A percentile compares a stretch with the other conserved stretches of the same genome.
These are phyloP conservation scores for Aspergillus fijiensis DNA, from an alignment of 2,329 filamentous ascomycete genomes.

Conservation along the genomic window DNA sequence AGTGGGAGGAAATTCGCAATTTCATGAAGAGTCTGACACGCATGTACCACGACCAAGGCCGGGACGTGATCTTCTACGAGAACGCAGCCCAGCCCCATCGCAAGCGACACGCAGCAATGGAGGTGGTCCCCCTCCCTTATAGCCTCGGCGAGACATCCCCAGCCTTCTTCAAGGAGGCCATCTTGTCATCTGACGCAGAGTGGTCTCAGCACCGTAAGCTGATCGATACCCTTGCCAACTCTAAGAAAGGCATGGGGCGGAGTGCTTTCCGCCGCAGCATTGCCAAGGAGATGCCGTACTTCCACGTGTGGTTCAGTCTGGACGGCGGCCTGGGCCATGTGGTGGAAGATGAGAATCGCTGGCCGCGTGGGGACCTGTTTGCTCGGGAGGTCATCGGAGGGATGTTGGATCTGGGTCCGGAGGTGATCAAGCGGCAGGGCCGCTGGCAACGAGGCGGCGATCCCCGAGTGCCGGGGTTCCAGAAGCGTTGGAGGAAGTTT, in stretches of 20 bases:
- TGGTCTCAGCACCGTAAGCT: constrained; percentile 96
- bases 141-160: constrained; percentile 88
- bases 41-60: constrained; percentile 90
- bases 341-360: constrained; percentile 79
- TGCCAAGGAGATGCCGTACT: constrained; percentile 97
- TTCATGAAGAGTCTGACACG: constrained; percentile 97
- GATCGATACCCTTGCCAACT: constrained; percentile 72
- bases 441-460: constrained; percentile 72
- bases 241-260: constrained; percentile 67
- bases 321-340: constrained; percentile 92
- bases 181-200: constrained; percentile 82
- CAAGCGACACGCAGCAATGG: constrained; percentile 80
- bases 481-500: constrained; percentile 84
- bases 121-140: constrained; percentile 83
- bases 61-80: constrained; percentile 95
- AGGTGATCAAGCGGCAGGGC: constrained; percentile 87
- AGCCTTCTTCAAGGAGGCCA: constrained; percentile 93
- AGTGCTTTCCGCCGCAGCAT: constrained; percentile 77
- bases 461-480: constrained; percentile 70
- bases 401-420: constrained; percentile 79
- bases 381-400: constrained; percentile 88
- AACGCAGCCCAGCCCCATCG: constrained; percentile 82
- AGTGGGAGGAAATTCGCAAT: constrained; percentile 98
- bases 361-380: constrained; percentile 91
- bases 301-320: constrained; percentile 92